Evolutionary conservation across 2,329 filamentous ascomycete species (phyloP).

Genomic region (Cladophialophora yegresii): DNA sequence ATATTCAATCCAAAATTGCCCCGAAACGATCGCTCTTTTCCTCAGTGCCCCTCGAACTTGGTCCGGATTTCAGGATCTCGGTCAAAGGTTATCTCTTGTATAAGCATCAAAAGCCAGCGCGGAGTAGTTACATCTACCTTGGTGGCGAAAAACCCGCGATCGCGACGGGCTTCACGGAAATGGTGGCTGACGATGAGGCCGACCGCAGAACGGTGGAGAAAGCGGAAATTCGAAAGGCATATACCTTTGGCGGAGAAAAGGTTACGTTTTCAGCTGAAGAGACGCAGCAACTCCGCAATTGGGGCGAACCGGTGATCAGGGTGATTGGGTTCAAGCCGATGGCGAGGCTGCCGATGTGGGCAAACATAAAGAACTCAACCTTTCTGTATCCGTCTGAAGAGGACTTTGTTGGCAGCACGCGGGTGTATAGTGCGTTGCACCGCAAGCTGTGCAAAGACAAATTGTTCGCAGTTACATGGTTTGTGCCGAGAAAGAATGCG

Average conservation of each 20-base stretch:
- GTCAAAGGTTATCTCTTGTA: constrained; percentile 91
- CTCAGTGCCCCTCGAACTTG: constrained; percentile 82
- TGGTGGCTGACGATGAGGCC: constrained; percentile 70
- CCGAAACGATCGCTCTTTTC: constrained; percentile 84
- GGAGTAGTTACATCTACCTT: constrained; percentile 85
- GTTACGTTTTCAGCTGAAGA: constrained; percentile 85
- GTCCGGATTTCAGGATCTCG: constrained; percentile 79
- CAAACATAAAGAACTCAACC: constrained; percentile 78
- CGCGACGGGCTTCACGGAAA: constrained; percentile 70
- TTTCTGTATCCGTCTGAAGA: constrained; percentile 95
- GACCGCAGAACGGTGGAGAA: constrained; percentile 76
- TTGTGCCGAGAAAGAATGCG: constrained; percentile 77
- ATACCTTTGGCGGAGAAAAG: constrained; percentile 91
- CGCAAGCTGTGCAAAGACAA: constrained; percentile 77
- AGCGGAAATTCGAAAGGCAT: constrained; percentile 81
- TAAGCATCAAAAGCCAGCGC: constrained; percentile 76
- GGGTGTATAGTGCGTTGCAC: constrained; percentile 88
- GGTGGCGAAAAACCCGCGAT: constrained; percentile 84
- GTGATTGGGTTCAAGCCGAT: constrained; percentile 93
- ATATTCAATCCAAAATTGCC: constrained; percentile 86
- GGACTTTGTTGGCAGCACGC: constrained; percentile 83
- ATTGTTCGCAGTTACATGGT: constrained; percentile 88
- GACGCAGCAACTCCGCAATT: constrained; percentile 72
- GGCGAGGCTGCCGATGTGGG: constrained; percentile 74
- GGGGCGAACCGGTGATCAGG: constrained; percentile 78